Base-by-base conservation (phyloP, 2,329 filamentous ascomycete genomes). In the Purpureocillium takamizusanense region DNA sequence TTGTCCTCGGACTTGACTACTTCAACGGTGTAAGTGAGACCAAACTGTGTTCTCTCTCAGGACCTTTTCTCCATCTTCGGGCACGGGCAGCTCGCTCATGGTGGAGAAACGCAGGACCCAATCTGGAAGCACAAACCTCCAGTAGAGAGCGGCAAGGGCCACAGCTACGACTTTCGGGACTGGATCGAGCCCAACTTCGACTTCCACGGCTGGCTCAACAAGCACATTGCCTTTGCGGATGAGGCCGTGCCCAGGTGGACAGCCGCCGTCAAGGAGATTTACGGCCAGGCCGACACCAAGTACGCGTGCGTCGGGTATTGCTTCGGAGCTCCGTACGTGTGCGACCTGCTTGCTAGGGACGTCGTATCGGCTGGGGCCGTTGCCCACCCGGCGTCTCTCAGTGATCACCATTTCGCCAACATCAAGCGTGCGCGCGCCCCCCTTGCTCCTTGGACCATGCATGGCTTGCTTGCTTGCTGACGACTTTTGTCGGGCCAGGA, bases 351-450 rank as follows among this genome's bases (percentile, higher is more conserved):
- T 3, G 60, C 65, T 1, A 47, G 45, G 6, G 55, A 57, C 12
- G 50, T 43, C 0, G 59, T 64, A 6, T 49, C 52, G 2, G 69
- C 56, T 1, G 70, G 70, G 2, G 70, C 68, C 1, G 69, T 74
- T 49, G 70, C 66, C 1, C 69, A 74, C 43, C 70, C 70, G 2
- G 63, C 69, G 1, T 65, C 67, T 42, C 45, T 74, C 33, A 69
- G 67, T 34, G 67, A 72, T 37, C 51, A 57, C 18, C 64, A 72
- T 40, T 68, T 72, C 39, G 42, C 44, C 11, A 51, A 58, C 4
- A 33, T 66, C 3, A 57, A 61, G 37, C 48, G 61, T 62, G 17
- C 42, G 21, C 5, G 21, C n/a, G n/a, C n/a, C n/a, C n/a, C n/a
- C n/a, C n/a, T n/a, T n/a, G n/a, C n/a, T n/a, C n/a, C n/a, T n/a